Base-by-base conservation (phyloP, 164 flowering plant genomes). In the grape (Vitis vinifera) region DNA sequence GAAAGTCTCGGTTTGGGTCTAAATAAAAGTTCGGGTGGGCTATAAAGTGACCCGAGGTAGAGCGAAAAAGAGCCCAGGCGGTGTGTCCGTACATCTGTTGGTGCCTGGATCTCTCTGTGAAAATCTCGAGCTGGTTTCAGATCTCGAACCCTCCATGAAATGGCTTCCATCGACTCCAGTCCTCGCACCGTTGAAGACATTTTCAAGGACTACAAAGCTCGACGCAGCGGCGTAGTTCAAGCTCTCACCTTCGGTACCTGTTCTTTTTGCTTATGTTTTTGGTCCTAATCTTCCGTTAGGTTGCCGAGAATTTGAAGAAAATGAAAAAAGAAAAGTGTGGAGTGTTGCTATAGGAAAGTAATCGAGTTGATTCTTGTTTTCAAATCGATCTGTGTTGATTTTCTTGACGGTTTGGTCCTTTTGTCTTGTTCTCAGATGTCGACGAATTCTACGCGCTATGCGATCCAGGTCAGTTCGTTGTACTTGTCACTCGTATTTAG, bases 111-210 rank as follows among this genome's bases (percentile, higher is more conserved):
- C 4, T 37, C 4, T 3, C 44, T 37, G 7, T 37, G 44, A 6
- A 37, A 37, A 37, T 6, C 7, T 37, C 44, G 44, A 37, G 44
- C 44, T 37, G 44, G 44, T 37, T 37, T 37, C 44, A 37, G 4
- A 37, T 10, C 15, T 59, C n/a, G n/a, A 6, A 60, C 37, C 10
- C 37, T 14, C 5, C 7, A 23, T 60, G 44, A 51, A 15, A 77
- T 78, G 81, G 73, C 77, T 16, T 55, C 76, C 10, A 58, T 63
- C 44, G 71, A 78, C 58, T 74, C 83, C 1, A 74, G 70, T 57
- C 83, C 83, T 52, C 83, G 83, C 31, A 67, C 80, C 27, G 80
- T 80, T 8, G 83, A 80, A 68, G 83, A 80, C 61, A 80, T 80
- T 80, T 80, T 77, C 78, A 77, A 80, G 70, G 83, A 80, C 74